Evolutionary conservation across 768 basidiomycete species (phyloP).

Genomic region (Tricholoma flavovirens): DNA sequence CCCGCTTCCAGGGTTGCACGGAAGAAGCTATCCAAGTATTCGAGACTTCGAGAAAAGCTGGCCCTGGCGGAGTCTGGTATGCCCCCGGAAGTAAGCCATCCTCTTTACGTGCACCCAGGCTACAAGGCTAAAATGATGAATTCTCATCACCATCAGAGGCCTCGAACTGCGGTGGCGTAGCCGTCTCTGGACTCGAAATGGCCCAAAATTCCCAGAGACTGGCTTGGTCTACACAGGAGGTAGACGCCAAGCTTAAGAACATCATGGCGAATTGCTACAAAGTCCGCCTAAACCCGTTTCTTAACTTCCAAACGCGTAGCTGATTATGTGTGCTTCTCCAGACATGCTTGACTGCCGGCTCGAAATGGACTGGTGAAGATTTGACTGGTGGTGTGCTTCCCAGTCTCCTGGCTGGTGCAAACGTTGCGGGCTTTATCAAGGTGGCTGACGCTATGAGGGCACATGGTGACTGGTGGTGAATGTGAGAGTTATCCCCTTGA

Average conservation of each 20-base stretch:
- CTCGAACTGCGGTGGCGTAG: conserved; percentile 70
- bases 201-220: conserved; percentile 69
- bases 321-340: conserved; percentile 6
- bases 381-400: conserved; percentile 35
- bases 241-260: conserved; percentile 61
- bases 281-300: conserved; percentile 17
- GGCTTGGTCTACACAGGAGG: conserved; percentile 55
- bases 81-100: conserved; percentile 58
- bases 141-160: conserved; percentile 28
- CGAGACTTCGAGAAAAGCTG: conserved; percentile 52
- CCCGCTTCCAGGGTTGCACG: conserved; percentile 47
- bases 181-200: conserved; percentile 76
- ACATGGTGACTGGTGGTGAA: conserved; percentile 76
- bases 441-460: conserved; percentile 69
- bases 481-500: too few relatives aligned
- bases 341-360: conserved; percentile 54
- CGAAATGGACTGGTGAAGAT: conserved; percentile 50
- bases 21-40: conserved; percentile 68
- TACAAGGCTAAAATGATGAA: conserved; percentile 1
- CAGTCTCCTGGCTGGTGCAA: conserved; percentile 57
- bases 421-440: conserved; percentile 69
- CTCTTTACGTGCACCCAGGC: background rate
- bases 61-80: conserved; percentile 54
- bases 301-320: background rate
- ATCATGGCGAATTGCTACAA: conserved; percentile 68